Percentiles rank a stretch among this genome's conserved stretches.
These are phyloP conservation scores for Aspergillus neotritici DNA, from an alignment of 2,329 filamentous ascomycete genomes.

Conservation along the genomic window DNA sequence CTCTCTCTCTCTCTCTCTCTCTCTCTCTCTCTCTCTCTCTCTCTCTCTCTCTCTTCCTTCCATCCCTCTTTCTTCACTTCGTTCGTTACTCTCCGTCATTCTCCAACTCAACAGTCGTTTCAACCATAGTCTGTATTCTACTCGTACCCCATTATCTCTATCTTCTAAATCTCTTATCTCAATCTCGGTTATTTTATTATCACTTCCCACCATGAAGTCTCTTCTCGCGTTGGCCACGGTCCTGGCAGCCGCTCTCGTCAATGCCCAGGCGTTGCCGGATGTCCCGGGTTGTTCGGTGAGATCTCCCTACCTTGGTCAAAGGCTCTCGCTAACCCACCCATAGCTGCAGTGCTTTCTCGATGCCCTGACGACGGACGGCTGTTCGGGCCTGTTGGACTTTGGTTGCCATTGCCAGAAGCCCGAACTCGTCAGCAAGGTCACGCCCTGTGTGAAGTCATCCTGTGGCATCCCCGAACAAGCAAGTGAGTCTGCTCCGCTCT, in stretches of 20 bases:
- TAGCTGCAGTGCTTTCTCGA: slow-evolving; percentile 44
- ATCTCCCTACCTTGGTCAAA: background rate
- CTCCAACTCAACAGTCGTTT: too few species aligned
- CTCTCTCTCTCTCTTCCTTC: too few species aligned
- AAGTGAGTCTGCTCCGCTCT: slow-evolving; percentile 19
- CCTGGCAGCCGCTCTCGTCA: slow-evolving; percentile 21
- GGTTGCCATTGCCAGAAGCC: slow-evolving; percentile 47
- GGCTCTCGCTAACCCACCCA: background rate
- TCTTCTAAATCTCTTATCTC: too few species aligned
- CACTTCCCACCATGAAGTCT: background rate
- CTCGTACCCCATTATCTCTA: too few species aligned
- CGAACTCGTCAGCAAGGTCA: slow-evolving; percentile 36
- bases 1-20: too few species aligned
- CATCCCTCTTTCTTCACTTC: too few species aligned
- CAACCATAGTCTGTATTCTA: too few species aligned
- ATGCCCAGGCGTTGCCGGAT: background rate
- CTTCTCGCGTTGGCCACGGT: slow-evolving; percentile 12
- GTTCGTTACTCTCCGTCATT: too few species aligned
- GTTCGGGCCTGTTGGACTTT: slow-evolving; percentile 44
- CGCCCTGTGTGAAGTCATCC: slow-evolving; percentile 43
- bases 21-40: too few species aligned
- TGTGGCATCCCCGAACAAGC: slow-evolving; percentile 38
- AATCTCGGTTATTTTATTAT: background rate
- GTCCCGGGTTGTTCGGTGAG: slow-evolving; percentile 1
- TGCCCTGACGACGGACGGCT: slow-evolving; percentile 41